Conservation (phyloP, 2,329 filamentous ascomycete genomes). For the Mycosphaerella sp. region DNA sequence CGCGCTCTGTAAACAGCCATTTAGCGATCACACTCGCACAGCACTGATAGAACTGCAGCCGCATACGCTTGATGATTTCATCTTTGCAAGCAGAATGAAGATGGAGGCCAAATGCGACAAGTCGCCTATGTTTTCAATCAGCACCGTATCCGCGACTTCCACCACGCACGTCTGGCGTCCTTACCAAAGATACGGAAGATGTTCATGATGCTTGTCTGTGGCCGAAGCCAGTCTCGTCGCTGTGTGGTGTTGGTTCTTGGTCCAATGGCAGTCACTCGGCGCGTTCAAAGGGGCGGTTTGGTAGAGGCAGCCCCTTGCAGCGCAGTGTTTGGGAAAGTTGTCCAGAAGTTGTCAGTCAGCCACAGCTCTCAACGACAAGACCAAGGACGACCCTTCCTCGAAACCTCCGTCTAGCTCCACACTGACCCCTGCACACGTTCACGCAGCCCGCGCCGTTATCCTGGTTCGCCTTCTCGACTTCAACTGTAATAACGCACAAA, state of each 20-base stretch:
- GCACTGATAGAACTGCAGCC: not conserved
- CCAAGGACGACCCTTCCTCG: not conserved
- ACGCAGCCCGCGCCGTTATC: not conserved
- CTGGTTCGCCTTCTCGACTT: not conserved
- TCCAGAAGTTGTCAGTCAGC: not conserved
- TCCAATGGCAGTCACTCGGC: not conserved
- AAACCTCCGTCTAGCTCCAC: not conserved
- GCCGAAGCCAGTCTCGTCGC: constrained; percentile 8
- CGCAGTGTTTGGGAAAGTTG: not conserved
- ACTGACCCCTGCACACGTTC: not conserved
- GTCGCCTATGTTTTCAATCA: constrained; percentile 59
- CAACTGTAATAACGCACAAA: too few relatives aligned
- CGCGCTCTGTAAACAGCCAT: constrained; percentile 63
- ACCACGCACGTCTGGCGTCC: constrained; percentile 22
- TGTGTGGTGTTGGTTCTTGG: constrained; percentile 1
- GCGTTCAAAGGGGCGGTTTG: not conserved
- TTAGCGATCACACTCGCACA: constrained; percentile 2
- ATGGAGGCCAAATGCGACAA: constrained; percentile 93
- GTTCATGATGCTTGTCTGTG: constrained; percentile 49
- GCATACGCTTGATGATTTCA: constrained; percentile 77
- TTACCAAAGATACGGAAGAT: constrained; percentile 62
- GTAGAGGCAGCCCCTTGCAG: not conserved
- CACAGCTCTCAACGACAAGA: not conserved
- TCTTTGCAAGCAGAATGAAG: constrained; percentile 92
- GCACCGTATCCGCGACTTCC: constrained; percentile 8